phyloP scores from a whole-genome alignment of 192 early-diverging fungal species.

The Kappamyces sp. region DNA sequence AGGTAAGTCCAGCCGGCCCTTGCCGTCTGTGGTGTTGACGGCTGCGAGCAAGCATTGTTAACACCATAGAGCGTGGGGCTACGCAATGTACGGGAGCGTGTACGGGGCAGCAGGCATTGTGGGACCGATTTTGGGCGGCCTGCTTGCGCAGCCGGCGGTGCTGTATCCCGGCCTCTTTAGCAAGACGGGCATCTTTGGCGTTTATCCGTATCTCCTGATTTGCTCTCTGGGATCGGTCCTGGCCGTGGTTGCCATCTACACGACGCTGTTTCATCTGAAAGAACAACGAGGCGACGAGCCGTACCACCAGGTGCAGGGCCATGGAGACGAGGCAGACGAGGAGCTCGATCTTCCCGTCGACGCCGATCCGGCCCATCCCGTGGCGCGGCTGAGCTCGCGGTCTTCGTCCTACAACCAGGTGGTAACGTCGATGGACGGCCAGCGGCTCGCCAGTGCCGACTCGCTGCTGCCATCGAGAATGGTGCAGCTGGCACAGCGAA shows the following conservation, averaged over 20 bases:
- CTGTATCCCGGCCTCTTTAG: slow-evolving; percentile 9
- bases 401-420: neutral
- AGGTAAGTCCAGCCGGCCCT: too few species aligned
- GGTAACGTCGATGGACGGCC: neutral
- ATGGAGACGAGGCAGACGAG: too few species aligned
- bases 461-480: neutral
- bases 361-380: too few species aligned
- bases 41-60: too few species aligned
- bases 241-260: neutral
- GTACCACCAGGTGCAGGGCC: too few species aligned
- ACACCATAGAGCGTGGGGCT: slow-evolving; percentile 28
- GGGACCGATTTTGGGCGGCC: slow-evolving; percentile 35
- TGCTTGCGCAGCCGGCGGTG: slow-evolving; percentile 33
- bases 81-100: slow-evolving; percentile 39
- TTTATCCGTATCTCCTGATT: slow-evolving; percentile 17
- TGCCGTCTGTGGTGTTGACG: too few species aligned
- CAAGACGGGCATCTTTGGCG: slow-evolving; percentile 11
- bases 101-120: slow-evolving; percentile 40
- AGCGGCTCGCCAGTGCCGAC: neutral
- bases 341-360: too few species aligned
- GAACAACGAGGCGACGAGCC: too few species aligned
- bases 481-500: too few species aligned
- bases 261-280: too few species aligned
- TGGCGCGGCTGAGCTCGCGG: too few species aligned
- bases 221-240: slow-evolving; percentile 52